Conservation (phyloP, 73 alveolate genomes). For the Effrenium voratum region DNA sequence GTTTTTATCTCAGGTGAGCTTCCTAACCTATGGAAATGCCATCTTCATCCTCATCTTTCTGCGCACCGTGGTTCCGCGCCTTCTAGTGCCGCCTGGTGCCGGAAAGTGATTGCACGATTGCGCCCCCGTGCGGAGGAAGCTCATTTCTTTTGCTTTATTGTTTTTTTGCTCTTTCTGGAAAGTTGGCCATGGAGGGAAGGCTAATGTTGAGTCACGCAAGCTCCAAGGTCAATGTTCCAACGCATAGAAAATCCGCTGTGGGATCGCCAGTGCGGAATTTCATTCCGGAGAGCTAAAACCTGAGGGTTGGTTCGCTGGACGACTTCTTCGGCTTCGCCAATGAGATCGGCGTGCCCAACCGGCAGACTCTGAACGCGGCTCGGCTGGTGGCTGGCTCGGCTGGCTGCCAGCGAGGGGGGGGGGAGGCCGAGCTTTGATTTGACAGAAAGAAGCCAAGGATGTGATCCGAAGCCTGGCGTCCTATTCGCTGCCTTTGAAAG, state of each 20-base stretch:
- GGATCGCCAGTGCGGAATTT: not conserved
- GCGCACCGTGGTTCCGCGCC: constrained; percentile 85
- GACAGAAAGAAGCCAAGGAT: not conserved
- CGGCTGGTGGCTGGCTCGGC: not conserved
- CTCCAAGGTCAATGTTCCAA: not conserved
- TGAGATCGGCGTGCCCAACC: constrained; percentile 82
- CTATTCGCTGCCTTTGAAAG: constrained; percentile 22
- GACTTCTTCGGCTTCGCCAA: constrained; percentile 87
- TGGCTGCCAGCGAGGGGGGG: not conserved
- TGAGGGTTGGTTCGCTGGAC: constrained; percentile 71
- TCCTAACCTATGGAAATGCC: constrained; percentile 79
- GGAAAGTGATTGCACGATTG: not conserved
- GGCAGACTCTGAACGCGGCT: constrained; percentile 63
- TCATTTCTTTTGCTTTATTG: no score
- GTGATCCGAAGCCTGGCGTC: constrained; percentile 48
- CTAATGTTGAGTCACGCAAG: not conserved
- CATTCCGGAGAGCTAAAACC: not conserved
- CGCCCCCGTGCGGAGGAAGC: not conserved
- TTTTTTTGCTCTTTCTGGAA: not conserved
- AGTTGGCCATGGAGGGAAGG: not conserved
- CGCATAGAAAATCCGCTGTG: not conserved
- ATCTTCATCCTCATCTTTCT: constrained; percentile 66
- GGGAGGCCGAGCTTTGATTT: not conserved
- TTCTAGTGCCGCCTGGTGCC: constrained; percentile 28
- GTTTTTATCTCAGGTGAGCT: constrained; percentile 28